phyloP scores from a whole-genome alignment of 1,139 yeast genomes.

The Geotrichum histeridarum region DNA sequence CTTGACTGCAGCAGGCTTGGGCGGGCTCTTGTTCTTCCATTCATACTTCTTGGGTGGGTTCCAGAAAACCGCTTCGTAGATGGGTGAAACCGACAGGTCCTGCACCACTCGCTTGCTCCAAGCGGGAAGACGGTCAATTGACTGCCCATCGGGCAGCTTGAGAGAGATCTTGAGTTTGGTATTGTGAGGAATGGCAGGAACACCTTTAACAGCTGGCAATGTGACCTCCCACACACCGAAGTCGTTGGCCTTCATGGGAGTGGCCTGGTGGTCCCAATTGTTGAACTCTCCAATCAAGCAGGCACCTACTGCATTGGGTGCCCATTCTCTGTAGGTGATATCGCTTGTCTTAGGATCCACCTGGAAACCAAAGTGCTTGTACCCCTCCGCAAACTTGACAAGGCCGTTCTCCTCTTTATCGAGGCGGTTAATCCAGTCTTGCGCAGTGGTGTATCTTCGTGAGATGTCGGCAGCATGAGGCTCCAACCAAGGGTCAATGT shows the following conservation, averaged over 20 bases:
- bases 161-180: slow-evolving; percentile 71
- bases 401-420: slow-evolving; percentile 46
- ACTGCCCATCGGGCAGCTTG: slow-evolving; percentile 60
- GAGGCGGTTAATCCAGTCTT: slow-evolving; percentile 53
- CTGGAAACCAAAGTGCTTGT: slow-evolving; percentile 71
- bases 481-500: slow-evolving; percentile 80
- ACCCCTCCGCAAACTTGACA: slow-evolving; percentile 52
- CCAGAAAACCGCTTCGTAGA: slow-evolving; percentile 90
- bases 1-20: slow-evolving; percentile 66
- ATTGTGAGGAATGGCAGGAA: slow-evolving; percentile 72
- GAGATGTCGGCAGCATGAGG: slow-evolving; percentile 65
- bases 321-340: slow-evolving; percentile 72
- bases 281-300: slow-evolving; percentile 87
- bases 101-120: slow-evolving; percentile 85
- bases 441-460: slow-evolving; percentile 51
- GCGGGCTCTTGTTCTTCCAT: slow-evolving; percentile 51
- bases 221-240: slow-evolving; percentile 66
- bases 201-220: slow-evolving; percentile 49
- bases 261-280: slow-evolving; percentile 62
- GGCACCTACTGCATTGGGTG: slow-evolving; percentile 77
- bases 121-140: slow-evolving; percentile 78
- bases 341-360: slow-evolving; percentile 49
- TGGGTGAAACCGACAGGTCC: slow-evolving; percentile 46
- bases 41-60: slow-evolving; percentile 60
- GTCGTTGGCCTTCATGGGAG: slow-evolving; percentile 49